Percentiles rank a stretch among this genome's conserved stretches.
These are phyloP conservation scores for Gaertneriomyces sp. DNA, from an alignment of 192 early-diverging fungal species.

Conservation along the genomic window DNA sequence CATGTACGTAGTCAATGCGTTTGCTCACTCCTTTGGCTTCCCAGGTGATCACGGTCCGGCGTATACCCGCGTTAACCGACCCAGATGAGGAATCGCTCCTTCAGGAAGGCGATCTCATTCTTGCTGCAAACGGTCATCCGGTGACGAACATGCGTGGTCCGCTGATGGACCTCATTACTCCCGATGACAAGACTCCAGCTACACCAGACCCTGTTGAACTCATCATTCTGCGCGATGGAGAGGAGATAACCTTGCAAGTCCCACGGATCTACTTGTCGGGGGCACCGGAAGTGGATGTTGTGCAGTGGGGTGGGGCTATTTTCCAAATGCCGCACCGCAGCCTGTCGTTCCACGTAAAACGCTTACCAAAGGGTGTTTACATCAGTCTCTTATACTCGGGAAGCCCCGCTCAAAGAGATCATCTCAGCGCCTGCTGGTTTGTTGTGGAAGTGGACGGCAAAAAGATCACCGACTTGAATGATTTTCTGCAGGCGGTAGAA, in stretches of 20 bases:
- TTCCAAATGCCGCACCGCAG: slow-evolving; percentile 49
- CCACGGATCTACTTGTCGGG: slow-evolving; percentile 26
- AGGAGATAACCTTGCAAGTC: slow-evolving; percentile 15
- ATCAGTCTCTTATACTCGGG: slow-evolving; percentile 44
- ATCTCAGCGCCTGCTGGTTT: slow-evolving; percentile 35
- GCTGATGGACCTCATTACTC: slow-evolving; percentile 26
- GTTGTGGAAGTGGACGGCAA: slow-evolving; percentile 34
- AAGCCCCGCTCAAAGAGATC: slow-evolving; percentile 42
- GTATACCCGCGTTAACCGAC: slow-evolving; percentile 22
- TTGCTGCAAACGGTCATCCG: slow-evolving; percentile 23
- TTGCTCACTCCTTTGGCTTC: neutral
- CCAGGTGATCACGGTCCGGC: slow-evolving; percentile 32
- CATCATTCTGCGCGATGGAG: slow-evolving; percentile 27
- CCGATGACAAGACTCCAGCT: neutral
- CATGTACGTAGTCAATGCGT: neutral
- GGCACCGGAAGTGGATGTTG: slow-evolving; percentile 25
- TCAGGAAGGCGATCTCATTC: slow-evolving; percentile 32
- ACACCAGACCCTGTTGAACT: slow-evolving; percentile 9
- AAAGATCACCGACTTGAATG: slow-evolving; percentile 20
- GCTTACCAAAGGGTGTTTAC: slow-evolving; percentile 42
- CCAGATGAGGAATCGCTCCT: slow-evolving; percentile 23
- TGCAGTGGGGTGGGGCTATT: slow-evolving; percentile 32
- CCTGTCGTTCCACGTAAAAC: slow-evolving; percentile 41
- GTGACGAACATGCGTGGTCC: slow-evolving; percentile 25
- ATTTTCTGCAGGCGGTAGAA: slow-evolving; percentile 29